Base-by-base conservation (phyloP, 1,284 basidiomycete genomes). In the Ustilago nuda region DNA sequence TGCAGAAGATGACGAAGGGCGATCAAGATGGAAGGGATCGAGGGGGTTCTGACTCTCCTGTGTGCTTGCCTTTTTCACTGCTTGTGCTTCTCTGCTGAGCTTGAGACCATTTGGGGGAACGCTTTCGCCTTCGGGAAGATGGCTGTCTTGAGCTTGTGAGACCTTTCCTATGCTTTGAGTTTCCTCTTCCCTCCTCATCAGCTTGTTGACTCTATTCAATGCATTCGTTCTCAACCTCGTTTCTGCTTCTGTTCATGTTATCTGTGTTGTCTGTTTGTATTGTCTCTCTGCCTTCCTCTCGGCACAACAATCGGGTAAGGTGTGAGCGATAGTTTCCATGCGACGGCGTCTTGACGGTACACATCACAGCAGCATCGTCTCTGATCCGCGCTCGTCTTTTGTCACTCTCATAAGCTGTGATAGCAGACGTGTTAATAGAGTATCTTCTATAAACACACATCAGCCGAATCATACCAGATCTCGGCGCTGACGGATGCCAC, bases 91-190 rank as follows among this genome's bases (percentile, higher is more conserved):
- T 55, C 30, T 41, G 23, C 36, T 60, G 58, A 30, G 27, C 19
- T 51, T 17, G 45, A 19, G 48, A 52, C 3, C n/a, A 30, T 23
- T 17, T 8, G 23, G 35, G 56, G 56, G 46, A 58, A 33, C 17
- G 43, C 35, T 58, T 32, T 27, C 9, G 13, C 8, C 17, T 3
- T 23, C 32, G 27, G 46, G 35, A 63, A 48, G 54, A 56, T 56
- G 9, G 54, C 54, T 48, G 48, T 63, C 19, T 17, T 64, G 60
- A 61, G 60, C 8, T 53, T 15, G 23, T 27, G 23, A 27, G 15
- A 8, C 33, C 35, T 39, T 33, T 17, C 30, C 12, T 41, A 13
- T 54, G 11, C 35, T 11, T 36, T 39, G 13, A 52, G 30, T 27
- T 33, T 13, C 45, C 19, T 13, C 7, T 13, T 11, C 8, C 27